Evolutionary conservation across 192 early-diverging fungal genomes (phyloP).

Genomic region (Backusella westeae): DNA sequence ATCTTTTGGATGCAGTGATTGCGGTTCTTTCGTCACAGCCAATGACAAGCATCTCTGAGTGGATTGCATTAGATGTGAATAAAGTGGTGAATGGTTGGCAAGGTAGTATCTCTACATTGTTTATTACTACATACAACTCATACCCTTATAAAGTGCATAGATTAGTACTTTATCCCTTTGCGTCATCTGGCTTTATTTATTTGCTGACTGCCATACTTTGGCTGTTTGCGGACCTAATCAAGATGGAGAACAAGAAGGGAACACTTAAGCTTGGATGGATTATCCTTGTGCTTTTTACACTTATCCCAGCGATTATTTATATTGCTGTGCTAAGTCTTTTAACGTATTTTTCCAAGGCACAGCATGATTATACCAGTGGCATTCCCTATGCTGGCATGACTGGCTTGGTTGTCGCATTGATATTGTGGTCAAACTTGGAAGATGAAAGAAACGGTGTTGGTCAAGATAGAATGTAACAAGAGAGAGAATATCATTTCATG

Average conservation of each 20-base stretch:
- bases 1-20: constrained; percentile 1
- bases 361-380: neutral
- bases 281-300: neutral
- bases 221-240: constrained; percentile 1
- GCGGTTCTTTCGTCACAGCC: neutral
- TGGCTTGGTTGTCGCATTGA: constrained; percentile 16
- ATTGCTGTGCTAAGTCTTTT: neutral
- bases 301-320: constrained; percentile 18
- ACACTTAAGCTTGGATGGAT: constrained; percentile 8
- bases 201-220: neutral
- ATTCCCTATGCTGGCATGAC: constrained; percentile 10
- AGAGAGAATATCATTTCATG: neutral
- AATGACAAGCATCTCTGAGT: neutral
- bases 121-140: too few species aligned
- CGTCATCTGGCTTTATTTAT: neutral
- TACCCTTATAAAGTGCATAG: neutral
- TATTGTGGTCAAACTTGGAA: neutral
- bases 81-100: constrained; percentile 1
- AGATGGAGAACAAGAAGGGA: constrained; percentile 14
- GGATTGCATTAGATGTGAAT: neutral
- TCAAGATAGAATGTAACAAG: constrained; percentile 8
- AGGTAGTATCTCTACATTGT: neutral
- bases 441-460: constrained; percentile 2
- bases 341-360: neutral
- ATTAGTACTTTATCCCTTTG: neutral